Evolutionary conservation across 1,139 yeast species (phyloP), one percentile per base, ranked within the genome.

Genomic region (Zygosaccharomyces pseudobailii): DNA sequence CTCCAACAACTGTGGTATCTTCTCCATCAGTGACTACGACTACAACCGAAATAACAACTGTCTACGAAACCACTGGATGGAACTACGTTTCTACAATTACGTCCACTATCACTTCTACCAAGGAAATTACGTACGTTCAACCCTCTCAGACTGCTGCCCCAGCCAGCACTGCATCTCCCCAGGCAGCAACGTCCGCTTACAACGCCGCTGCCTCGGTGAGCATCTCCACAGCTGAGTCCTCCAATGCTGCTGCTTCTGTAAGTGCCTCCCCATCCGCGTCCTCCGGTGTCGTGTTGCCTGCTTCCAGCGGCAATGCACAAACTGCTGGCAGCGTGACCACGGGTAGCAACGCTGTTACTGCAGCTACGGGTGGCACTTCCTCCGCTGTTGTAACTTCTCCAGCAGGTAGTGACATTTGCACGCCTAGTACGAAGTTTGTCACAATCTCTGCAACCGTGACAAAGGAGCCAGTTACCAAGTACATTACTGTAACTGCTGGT

Each of bases 401-500:
- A 37, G 24, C 21, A 8, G 31, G 40, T 7, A 30, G 6, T 19
- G 5, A n/a, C 33, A 6, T 6, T n/a, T 30, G 33, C 6, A 30
- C 33, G 3, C 33, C 33, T 30, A 30, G 33, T 30, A 30, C 33
- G 3, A 30, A 30, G 13, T 30, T 30, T 30, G 47, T 49, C 30
- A 60, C 63, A 32, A 48, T 55, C 40, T 57, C 59, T 31, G 62
- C 61, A 27, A 62, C 66, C n/a, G 62, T 58, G 20, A 57, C 63
- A 23, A 50, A 55, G 32, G 53, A 55, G 19, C 50, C 53, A 23
- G 44, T 49, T 10, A 56, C 57, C 35, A 43, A 53, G 40, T 57
- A 52, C 37, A 49, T 58, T 13, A 60, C 64, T 25, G 57, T 59
- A 30, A 56, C 56, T 22, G 51, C 56, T 34, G 42, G 40, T 8